These are phyloP conservation scores for Aspergillus pseudoviridinutans DNA, from an alignment of 2,329 filamentous ascomycete species.

Conservation along the genomic window DNA sequence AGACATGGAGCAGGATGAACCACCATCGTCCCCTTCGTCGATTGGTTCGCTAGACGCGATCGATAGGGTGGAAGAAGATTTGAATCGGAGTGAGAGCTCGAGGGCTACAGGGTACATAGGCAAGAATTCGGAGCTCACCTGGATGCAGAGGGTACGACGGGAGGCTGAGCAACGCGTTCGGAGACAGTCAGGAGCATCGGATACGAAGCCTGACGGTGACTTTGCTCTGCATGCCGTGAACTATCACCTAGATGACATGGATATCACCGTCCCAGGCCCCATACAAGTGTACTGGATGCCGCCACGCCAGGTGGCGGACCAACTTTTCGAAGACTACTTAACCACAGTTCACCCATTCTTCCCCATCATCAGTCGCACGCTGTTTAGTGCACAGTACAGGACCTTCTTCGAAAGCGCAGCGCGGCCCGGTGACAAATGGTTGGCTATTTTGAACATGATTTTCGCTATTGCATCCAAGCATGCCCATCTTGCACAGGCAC, in stretches of 20 bases:
- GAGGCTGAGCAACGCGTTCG: constrained; percentile 34
- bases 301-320: constrained; percentile 36
- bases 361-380: constrained; percentile 41
- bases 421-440: constrained; percentile 38
- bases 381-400: constrained; percentile 39
- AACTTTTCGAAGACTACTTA: constrained; percentile 41
- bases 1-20: constrained; percentile 20
- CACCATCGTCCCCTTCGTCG: constrained; percentile 26
- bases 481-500: constrained; percentile 39
- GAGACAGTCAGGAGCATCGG: constrained; percentile 25
- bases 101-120: constrained; percentile 43
- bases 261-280: constrained; percentile 38
- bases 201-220: constrained; percentile 28
- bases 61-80: constrained; percentile 44
- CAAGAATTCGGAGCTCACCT: constrained; percentile 45
- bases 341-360: constrained; percentile 42
- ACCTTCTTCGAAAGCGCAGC: constrained; percentile 34
- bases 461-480: constrained; percentile 44
- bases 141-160: constrained; percentile 41
- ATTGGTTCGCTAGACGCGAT: constrained; percentile 44
- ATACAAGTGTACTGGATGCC: constrained; percentile 42
- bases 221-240: constrained; percentile 33
- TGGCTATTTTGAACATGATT: constrained; percentile 45
- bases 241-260: constrained; percentile 44
- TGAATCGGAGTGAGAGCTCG: constrained; percentile 35